Evolutionary conservation across 148 eudicot genomes (phyloP).

Genomic region (Diospyros lotus): DNA sequence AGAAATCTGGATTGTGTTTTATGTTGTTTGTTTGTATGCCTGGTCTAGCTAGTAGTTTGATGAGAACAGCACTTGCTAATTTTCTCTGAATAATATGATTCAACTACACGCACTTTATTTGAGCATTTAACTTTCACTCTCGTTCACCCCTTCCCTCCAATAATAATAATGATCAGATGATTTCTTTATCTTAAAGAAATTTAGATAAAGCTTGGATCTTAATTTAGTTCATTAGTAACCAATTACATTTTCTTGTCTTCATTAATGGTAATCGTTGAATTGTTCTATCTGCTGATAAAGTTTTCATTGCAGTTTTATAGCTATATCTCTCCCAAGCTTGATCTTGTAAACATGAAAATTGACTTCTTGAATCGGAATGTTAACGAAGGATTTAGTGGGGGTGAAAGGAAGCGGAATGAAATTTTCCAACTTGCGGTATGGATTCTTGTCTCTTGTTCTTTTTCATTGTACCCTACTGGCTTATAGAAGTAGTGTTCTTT

Average conservation of each 20-base stretch:
- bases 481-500: neutral
- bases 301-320: constrained; percentile 69
- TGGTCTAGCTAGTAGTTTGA: neutral
- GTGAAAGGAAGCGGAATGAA: constrained; percentile 96
- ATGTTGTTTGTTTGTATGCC: neutral
- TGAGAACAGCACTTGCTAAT: neutral
- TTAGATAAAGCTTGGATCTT: neutral
- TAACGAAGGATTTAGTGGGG: constrained; percentile 99
- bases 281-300: neutral
- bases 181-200: neutral
- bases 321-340: constrained; percentile 73
- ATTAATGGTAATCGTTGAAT: neutral
- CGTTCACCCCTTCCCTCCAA: neutral
- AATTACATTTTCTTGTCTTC: neutral
- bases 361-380: constrained; percentile 93
- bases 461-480: neutral
- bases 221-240: neutral
- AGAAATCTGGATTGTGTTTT: neutral
- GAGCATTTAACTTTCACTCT: neutral
- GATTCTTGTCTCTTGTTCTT: constrained; percentile 4
- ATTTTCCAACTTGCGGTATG: constrained; percentile 96
- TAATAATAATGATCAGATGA: neutral
- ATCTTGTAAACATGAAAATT: constrained; percentile 81
- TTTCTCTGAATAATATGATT: neutral
- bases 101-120: neutral